A percentile compares a stretch with the other conserved stretches of the same genome.
Evolutionary conservation across 1,284 basidiomycete genomes (phyloP).

Genomic region (Naganishia albida): DNA sequence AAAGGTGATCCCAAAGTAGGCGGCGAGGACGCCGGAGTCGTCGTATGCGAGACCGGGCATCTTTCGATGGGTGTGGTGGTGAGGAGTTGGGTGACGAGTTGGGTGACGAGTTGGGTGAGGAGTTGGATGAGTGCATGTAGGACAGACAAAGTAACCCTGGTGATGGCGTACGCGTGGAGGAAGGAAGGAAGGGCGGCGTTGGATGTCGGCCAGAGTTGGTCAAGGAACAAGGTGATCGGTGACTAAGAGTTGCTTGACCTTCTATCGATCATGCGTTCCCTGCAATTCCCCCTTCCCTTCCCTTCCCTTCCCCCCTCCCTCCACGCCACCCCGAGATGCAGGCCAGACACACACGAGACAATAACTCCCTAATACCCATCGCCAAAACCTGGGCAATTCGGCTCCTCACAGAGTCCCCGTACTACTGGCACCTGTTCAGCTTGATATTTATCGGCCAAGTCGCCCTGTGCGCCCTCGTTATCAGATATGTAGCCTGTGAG

Average conservation of each 20-base stretch:
- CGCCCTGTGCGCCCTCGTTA: conserved; percentile 71
- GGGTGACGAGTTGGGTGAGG: neutral
- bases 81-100: too few relatives aligned
- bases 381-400: neutral
- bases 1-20: conserved; percentile 84
- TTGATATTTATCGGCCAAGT: conserved; percentile 72
- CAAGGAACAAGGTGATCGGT: neutral
- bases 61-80: conserved; percentile 3
- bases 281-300: too few relatives aligned
- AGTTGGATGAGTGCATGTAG: conserved; percentile 7
- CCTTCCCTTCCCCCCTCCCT: neutral
- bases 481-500: conserved; percentile 77
- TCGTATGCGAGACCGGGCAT: conserved; percentile 61
- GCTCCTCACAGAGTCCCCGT: conserved; percentile 62
- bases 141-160: neutral
- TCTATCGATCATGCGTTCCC: neutral
- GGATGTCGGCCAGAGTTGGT: neutral
- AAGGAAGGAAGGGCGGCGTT: too few relatives aligned
- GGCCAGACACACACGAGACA: neutral
- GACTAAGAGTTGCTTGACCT: conserved; percentile 1
- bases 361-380: neutral
- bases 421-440: conserved; percentile 66
- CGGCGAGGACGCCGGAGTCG: conserved; percentile 82
- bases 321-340: neutral
- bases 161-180: too few relatives aligned